These are phyloP conservation scores for Stemphylium beticola DNA, from an alignment of 2,329 filamentous ascomycete genomes.

Conservation along the genomic window DNA sequence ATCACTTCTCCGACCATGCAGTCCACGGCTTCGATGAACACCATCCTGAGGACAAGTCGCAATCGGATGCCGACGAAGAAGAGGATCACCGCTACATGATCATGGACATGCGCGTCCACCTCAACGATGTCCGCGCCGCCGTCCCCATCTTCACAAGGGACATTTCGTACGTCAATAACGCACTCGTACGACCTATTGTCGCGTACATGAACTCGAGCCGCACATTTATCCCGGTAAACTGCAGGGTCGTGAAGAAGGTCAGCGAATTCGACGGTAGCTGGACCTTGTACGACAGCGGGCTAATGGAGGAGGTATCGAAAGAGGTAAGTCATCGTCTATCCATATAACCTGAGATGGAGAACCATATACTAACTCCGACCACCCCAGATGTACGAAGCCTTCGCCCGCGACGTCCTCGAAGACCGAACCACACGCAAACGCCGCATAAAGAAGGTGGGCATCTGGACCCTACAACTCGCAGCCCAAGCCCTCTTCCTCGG, in stretches of 20 bases:
- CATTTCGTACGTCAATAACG: conserved; percentile 94
- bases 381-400: conserved; percentile 81
- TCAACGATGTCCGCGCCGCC: conserved; percentile 91
- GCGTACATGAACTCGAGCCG: conserved; percentile 96
- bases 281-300: conserved; percentile 90
- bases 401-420: conserved; percentile 88
- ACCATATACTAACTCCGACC: conserved; percentile 7
- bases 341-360: neutral
- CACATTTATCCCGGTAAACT: conserved; percentile 94
- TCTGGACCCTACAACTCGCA: conserved; percentile 92
- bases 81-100: conserved; percentile 81
- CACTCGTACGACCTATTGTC: conserved; percentile 92
- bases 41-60: conserved; percentile 23
- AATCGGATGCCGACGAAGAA: conserved; percentile 13
- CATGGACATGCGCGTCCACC: conserved; percentile 92
- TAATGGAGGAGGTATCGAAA: conserved; percentile 91
- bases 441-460: conserved; percentile 91
- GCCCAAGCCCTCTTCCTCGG: conserved; percentile 95
- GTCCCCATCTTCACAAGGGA: conserved; percentile 92
- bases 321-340: conserved; percentile 59
- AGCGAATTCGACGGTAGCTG: conserved; percentile 94
- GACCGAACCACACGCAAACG: conserved; percentile 86
- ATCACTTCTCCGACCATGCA: conserved; percentile 46
- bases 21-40: conserved; percentile 38
- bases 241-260: conserved; percentile 87